Conservation (phyloP, 2,329 filamentous ascomycete species). For the Fusarium papillatum region DNA sequence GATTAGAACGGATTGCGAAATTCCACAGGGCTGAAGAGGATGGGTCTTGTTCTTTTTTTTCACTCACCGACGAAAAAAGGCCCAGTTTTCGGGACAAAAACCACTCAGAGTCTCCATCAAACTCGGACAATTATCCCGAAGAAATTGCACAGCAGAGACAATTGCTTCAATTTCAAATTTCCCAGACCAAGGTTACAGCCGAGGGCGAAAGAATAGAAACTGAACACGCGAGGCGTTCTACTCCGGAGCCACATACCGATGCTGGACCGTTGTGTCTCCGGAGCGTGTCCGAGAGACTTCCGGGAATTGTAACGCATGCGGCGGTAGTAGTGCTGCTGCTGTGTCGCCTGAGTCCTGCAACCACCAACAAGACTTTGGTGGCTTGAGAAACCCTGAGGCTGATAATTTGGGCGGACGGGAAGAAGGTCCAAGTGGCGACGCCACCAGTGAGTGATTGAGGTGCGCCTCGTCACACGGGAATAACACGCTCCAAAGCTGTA, state of each 20-base stretch:
- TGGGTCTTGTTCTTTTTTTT: conserved; percentile 8
- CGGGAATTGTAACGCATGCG: conserved; percentile 20
- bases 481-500: conserved; percentile 21
- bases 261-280: conserved; percentile 15
- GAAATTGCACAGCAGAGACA: not conserved
- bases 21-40: conserved; percentile 29
- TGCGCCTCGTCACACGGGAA: conserved; percentile 27
- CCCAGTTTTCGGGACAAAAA: conserved; percentile 33
- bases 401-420: conserved; percentile 4
- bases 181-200: not conserved
- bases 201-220: conserved; percentile 1
- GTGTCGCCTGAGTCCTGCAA: not conserved
- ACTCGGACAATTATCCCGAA: conserved; percentile 3
- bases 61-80: conserved; percentile 20
- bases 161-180: conserved; percentile 12
- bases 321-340: conserved; percentile 6
- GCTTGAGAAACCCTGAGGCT: conserved; percentile 30
- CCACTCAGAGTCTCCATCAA: conserved; percentile 18
- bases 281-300: conserved; percentile 17
- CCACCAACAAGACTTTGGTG: not conserved
- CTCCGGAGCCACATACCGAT: conserved; percentile 11
- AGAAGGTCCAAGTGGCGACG: conserved; percentile 16
- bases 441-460: conserved; percentile 17
- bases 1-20: conserved; percentile 5
- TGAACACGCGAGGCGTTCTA: not conserved